phyloP scores from a whole-genome alignment of 208 protist genomes.

The Tritrichomonas musculus region DNA sequence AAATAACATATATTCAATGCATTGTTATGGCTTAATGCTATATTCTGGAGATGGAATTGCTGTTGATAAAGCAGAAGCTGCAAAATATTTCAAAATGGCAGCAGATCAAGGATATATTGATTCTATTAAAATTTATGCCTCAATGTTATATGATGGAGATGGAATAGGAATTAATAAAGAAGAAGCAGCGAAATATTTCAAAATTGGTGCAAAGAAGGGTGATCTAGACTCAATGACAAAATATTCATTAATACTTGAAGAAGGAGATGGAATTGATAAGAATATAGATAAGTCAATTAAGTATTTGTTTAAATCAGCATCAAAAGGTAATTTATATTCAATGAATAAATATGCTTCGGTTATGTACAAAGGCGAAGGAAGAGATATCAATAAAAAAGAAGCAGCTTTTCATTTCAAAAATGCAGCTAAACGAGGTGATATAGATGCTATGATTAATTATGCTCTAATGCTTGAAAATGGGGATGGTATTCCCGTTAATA shows the following conservation, averaged over 20 bases:
- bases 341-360: not conserved
- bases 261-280: not conserved
- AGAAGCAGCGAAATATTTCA: not conserved
- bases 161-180: not conserved
- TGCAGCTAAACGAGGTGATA: not conserved
- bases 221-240: not conserved
- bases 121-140: not conserved
- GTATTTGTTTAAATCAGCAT: not conserved
- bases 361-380: not conserved
- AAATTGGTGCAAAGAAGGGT: not conserved
- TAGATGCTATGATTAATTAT: not conserved
- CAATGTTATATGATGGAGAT: not conserved
- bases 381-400: not conserved
- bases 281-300: not conserved
- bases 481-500: not conserved
- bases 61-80: not conserved
- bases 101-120: not conserved
- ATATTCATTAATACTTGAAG: not conserved
- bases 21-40: not conserved
- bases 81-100: not conserved
- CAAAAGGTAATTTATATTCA: not conserved
- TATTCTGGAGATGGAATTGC: not conserved
- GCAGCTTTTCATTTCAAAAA: not conserved
- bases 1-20: not conserved
- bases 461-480: not conserved